Base-by-base conservation (phyloP, 192 early-diverging fungal genomes). In the Mortierella claussenii region DNA sequence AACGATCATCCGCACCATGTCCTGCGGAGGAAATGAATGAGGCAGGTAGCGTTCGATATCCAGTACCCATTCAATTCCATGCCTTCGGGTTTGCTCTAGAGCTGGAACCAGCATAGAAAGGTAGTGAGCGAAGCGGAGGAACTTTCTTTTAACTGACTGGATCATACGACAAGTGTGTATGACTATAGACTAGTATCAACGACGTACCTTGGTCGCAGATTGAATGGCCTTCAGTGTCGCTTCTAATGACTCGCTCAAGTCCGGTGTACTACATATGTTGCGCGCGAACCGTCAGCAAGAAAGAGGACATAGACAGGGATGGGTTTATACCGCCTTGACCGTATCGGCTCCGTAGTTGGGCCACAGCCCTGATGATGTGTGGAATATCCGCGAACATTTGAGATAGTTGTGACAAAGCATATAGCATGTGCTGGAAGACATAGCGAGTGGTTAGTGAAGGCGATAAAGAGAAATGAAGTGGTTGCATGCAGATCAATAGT, bases 341-440 rank as follows among this genome's bases (percentile, higher is more conserved):
- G 82, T 30, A 81, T 76, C 0, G 90, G 89, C 50, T 85, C 82
- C 36, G 93, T 86, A 13, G 86, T 73, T 27, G 79, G 55, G 97
- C 85, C 12, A 89, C 82, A 0, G 87, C 84, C 47, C 91, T 67
- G 40, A 98, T 82, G 36, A 96, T 89, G 60, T 85, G 84, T 10
- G 87, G 80, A 43, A 95, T 81, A 5, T 88, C 87, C 10, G 97
- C 96, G 81, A 95, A 91, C 97, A 98, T 98, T 68, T 98, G 95
- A 78, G 95, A 91, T 7, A 87, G 88, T 52, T 85, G n/a, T n/a
- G 79, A 73, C 95, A 94, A 11, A 40, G 13, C 8, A 40, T 40
- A 10, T 13, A 40, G 13, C 13, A 40, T 40, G 13, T 7, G 13
- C 13, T 40, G 37, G 47, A 27, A 49, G 4, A 49, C 6, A 49